Evolutionary conservation across 2,329 filamentous ascomycete species (phyloP).

Genomic region (Cryphonectria nitschkei): DNA sequence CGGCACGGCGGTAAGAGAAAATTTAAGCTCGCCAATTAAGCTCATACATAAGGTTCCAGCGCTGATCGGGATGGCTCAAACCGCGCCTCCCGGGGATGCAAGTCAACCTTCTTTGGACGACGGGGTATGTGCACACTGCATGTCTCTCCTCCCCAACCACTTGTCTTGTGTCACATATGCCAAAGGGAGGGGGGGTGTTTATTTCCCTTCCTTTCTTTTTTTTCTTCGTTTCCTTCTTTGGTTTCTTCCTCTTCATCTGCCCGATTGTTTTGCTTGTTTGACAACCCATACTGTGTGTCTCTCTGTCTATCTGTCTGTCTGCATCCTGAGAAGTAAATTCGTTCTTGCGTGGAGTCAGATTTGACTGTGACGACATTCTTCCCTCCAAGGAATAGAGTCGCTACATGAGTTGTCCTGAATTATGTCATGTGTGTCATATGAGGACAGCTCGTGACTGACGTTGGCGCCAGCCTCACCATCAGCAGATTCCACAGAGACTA

Average conservation of each 20-base stretch:
- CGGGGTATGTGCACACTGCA: constrained; percentile 15
- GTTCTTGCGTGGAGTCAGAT: background rate
- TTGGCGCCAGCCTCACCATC: background rate
- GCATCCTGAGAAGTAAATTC: background rate
- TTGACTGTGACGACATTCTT: background rate
- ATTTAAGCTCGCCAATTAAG: constrained; percentile 29
- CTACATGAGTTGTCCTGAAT: background rate
- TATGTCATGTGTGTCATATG: background rate
- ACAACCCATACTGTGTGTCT: background rate
- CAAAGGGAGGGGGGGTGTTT: background rate
- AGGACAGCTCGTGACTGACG: background rate
- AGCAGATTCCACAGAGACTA: background rate
- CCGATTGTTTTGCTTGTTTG: background rate
- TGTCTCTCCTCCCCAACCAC: constrained; percentile 1
- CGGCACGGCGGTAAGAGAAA: background rate
- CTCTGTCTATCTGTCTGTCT: too few relatives aligned
- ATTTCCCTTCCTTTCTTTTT: background rate
- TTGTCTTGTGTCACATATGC: constrained; percentile 10
- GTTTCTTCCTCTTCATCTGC: background rate
- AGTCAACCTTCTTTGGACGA: constrained; percentile 29
- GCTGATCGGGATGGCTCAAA: constrained; percentile 18
- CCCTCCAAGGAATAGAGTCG: background rate
- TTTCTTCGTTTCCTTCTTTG: background rate
- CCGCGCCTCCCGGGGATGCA: constrained; percentile 23
- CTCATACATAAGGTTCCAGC: constrained; percentile 30